These are phyloP conservation scores for Nigrospora osmanthi DNA, from an alignment of 2,329 filamentous ascomycete species.

Conservation along the genomic window DNA sequence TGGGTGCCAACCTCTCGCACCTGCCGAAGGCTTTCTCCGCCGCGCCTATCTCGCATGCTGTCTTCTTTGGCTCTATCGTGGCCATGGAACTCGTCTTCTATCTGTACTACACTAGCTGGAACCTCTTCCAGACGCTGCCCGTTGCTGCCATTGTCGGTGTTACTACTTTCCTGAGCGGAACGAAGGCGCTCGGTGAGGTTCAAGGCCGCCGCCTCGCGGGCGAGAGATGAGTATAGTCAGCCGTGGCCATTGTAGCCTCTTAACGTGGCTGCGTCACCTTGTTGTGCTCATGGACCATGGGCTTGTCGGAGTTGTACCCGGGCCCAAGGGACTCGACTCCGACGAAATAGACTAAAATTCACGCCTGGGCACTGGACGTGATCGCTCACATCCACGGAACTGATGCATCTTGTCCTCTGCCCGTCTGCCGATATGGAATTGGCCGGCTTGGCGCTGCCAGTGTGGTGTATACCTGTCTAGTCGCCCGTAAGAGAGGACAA, in stretches of 20 bases:
- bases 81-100: conserved; percentile 90
- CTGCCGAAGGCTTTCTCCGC: conserved; percentile 64
- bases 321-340: not conserved
- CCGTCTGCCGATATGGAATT: no score
- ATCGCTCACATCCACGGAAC: not conserved
- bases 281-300: not conserved
- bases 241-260: not conserved
- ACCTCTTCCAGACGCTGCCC: conserved; percentile 81
- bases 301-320: not conserved
- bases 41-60: conserved; percentile 71
- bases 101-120: conserved; percentile 90
- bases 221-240: conserved; percentile 25
- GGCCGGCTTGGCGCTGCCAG: no score
- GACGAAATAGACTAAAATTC: not conserved
- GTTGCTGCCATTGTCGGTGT: conserved; percentile 59
- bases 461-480: no score
- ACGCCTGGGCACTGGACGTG: not conserved
- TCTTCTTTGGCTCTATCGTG: conserved; percentile 83
- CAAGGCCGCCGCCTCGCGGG: conserved; percentile 80
- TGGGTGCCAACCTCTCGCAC: conserved; percentile 80
- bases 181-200: conserved; percentile 85
- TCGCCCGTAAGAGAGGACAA: no score
- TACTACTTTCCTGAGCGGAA: conserved; percentile 78
- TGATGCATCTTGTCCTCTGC: no score
- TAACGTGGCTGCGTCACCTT: not conserved